Conservation (phyloP, 441 rosid genomes). For the Viola pubescens region DNA sequence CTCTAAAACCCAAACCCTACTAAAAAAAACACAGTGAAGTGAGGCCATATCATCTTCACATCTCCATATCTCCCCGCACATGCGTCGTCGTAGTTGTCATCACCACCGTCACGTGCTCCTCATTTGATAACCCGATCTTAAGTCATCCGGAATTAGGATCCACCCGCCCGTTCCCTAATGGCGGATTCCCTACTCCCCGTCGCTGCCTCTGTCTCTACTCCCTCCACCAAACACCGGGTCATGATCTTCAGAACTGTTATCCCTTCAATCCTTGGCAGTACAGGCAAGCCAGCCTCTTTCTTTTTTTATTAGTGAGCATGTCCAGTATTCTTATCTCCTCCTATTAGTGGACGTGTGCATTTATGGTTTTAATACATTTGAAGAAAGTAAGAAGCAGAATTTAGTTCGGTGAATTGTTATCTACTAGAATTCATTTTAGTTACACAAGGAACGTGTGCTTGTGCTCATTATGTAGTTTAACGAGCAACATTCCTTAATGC, state of each 20-base stretch:
- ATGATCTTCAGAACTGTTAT: conserved; percentile 62
- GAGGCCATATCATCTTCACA: too few species aligned
- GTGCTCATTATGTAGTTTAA: too few species aligned
- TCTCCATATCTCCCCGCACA: too few species aligned
- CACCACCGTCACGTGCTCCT: background rate
- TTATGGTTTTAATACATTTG: too few species aligned
- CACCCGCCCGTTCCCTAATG: conserved; percentile 7
- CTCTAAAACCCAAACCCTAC: background rate
- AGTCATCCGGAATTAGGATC: conserved; percentile 17
- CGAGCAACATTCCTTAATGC: too few species aligned
- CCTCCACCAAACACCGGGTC: conserved; percentile 56
- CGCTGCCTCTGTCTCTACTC: conserved; percentile 44
- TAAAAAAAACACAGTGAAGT: background rate
- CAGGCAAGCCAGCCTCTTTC: conserved; percentile 29
- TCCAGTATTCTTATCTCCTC: too few species aligned
- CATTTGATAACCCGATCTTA: background rate
- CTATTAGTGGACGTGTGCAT: too few species aligned
- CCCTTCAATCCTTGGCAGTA: conserved; percentile 38
- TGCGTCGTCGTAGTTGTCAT: background rate
- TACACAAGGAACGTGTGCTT: too few species aligned
- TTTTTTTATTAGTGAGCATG: too few species aligned
- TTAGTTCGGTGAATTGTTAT: too few species aligned
- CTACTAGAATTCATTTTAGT: too few species aligned
- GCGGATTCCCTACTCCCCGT: conserved; percentile 50
- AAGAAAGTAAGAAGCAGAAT: too few species aligned